These are phyloP conservation scores for Melanopsichium pennsylvanicum DNA, from an alignment of 1,284 basidiomycete genomes.

Conservation along the genomic window DNA sequence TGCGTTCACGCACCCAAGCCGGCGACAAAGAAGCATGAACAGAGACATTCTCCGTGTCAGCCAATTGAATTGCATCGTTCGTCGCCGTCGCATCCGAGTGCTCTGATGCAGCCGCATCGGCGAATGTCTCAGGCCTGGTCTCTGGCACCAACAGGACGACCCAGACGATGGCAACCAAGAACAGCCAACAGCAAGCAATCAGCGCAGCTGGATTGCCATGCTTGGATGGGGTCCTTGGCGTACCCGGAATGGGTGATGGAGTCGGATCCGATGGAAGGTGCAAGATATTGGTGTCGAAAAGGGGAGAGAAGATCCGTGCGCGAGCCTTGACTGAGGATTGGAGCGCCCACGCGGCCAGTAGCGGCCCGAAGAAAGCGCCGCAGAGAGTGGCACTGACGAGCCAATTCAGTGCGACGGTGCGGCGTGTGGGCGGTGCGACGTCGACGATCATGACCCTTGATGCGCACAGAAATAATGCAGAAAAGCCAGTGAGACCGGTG, in stretches of 20 bases:
- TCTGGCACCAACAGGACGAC: conserved; percentile 29
- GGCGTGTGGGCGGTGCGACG: conserved; percentile 30
- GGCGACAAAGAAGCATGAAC: conserved; percentile 1
- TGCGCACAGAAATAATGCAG: conserved; percentile 31
- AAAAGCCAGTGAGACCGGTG: conserved; percentile 35
- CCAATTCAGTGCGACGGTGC: conserved; percentile 36
- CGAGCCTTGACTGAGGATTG: conserved; percentile 21
- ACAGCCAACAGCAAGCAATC: conserved; percentile 30
- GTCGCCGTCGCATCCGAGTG: background rate
- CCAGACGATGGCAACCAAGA: conserved; percentile 31
- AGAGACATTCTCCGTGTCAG: background rate
- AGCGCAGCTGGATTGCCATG: conserved; percentile 45
- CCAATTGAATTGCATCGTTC: no score
- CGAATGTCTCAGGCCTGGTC: conserved; percentile 19
- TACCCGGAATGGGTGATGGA: conserved; percentile 21
- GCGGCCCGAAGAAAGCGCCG: conserved; percentile 39
- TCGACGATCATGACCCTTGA: conserved; percentile 41
- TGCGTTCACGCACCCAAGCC: conserved; percentile 13
- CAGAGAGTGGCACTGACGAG: conserved; percentile 36
- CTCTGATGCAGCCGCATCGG: background rate
- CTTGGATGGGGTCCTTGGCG: conserved; percentile 19
- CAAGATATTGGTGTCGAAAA: background rate
- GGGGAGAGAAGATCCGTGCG: background rate
- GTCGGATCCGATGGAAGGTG: conserved; percentile 29
- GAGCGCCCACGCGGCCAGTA: conserved; percentile 40